These are phyloP conservation scores for Pleomassaria siparia DNA, from an alignment of 2,329 filamentous ascomycete species.

Conservation along the genomic window DNA sequence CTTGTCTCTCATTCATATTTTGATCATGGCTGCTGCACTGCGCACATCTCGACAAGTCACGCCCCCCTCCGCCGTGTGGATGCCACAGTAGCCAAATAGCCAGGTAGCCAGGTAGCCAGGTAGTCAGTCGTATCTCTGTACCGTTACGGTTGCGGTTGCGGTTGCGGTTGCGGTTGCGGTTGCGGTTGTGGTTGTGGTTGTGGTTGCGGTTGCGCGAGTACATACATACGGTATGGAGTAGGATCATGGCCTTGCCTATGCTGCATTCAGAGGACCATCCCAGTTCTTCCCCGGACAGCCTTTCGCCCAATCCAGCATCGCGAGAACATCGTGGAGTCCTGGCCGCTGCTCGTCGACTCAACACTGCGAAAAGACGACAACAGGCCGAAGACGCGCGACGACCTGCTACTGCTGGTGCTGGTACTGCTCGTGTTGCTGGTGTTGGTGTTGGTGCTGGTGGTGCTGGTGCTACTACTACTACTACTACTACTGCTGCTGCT, in stretches of 20 bases:
- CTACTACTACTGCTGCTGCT: no score
- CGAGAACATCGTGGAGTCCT: constrained; percentile 28
- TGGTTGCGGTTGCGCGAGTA: no score
- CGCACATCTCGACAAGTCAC: constrained; percentile 22
- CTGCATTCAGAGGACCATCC: constrained; percentile 33
- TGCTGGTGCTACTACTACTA: no score
- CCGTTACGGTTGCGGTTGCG: no score
- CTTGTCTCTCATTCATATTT: constrained; percentile 21
- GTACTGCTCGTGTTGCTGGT: no score
- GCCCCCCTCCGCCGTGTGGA: constrained; percentile 20
- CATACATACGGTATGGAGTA: no score
- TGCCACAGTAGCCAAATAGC: constrained; percentile 19
- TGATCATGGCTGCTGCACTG: constrained; percentile 31
- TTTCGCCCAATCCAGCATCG: constrained; percentile 12
- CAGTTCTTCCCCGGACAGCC: constrained; percentile 28
- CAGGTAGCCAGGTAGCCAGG: no score
- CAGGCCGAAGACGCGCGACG: constrained; percentile 2
- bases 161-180: no score
- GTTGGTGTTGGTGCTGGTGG: no score
- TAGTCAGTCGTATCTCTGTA: constrained; percentile 18
- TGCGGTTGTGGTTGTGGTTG: no score
- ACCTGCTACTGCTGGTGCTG: constrained; percentile 1
- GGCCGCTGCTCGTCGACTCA: constrained; percentile 26
- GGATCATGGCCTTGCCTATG: constrained; percentile 38
- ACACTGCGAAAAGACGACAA: constrained; percentile 19